Evolutionary conservation across 768 basidiomycete species (phyloP).

Genomic region (Lepiota brunneoincarnata): DNA sequence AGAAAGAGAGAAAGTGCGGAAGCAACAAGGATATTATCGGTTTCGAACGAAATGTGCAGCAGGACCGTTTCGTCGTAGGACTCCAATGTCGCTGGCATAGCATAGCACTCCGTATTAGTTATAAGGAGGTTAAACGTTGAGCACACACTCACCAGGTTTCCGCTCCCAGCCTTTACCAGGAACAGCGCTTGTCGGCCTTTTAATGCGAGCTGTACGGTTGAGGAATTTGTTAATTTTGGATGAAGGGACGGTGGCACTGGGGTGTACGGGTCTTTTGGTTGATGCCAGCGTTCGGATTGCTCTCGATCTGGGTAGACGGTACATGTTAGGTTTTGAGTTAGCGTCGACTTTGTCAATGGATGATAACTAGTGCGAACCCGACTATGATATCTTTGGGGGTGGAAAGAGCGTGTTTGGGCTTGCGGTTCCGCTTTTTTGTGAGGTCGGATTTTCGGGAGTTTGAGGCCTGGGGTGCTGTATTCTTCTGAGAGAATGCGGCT

Average conservation of each 20-base stretch:
- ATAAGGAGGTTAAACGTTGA: not conserved
- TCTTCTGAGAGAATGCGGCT: slow-evolving; percentile 43
- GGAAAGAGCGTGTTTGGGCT: slow-evolving; percentile 24
- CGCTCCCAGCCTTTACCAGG: slow-evolving; percentile 55
- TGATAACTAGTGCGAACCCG: slow-evolving; percentile 40
- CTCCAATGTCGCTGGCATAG: slow-evolving; percentile 48
- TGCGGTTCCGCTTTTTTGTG: slow-evolving; percentile 24
- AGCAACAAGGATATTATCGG: slow-evolving; percentile 9
- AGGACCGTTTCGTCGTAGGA: slow-evolving; percentile 51
- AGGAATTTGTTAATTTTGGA: slow-evolving; percentile 50
- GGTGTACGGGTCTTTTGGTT: slow-evolving; percentile 18
- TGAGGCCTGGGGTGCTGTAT: slow-evolving; percentile 20
- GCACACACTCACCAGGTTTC: slow-evolving; percentile 46
- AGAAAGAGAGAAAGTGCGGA: too few relatives aligned
- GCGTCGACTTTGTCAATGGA: not conserved
- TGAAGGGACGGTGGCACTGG: slow-evolving; percentile 44
- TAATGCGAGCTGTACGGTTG: slow-evolving; percentile 46
- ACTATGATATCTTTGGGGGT: slow-evolving; percentile 49
- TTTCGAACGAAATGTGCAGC: slow-evolving; percentile 51
- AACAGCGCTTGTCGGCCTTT: slow-evolving; percentile 33
- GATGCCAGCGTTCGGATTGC: slow-evolving; percentile 47
- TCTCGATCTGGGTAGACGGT: slow-evolving; percentile 38
- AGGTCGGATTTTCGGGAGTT: slow-evolving; percentile 20
- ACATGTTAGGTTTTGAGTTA: slow-evolving; percentile 3
- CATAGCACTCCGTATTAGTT: not conserved